A percentile compares a stretch with the other conserved stretches of the same genome.
Evolutionary conservation across 306 rosid species (phyloP).

Genomic region (Prunus mongolica): DNA sequence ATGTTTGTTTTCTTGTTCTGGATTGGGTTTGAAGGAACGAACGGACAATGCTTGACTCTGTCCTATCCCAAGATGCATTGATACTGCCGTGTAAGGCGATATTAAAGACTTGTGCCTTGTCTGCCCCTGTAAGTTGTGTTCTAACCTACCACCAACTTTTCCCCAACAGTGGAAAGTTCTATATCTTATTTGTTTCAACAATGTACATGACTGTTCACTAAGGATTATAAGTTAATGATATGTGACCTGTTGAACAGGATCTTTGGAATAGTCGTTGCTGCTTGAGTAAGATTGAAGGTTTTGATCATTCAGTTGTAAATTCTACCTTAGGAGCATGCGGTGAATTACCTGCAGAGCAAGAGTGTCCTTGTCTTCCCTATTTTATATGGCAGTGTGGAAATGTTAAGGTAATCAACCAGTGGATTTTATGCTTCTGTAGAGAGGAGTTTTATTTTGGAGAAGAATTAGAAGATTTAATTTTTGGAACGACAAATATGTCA

Average conservation of each 20-base stretch:
- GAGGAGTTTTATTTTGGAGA: slow-evolving; percentile 4
- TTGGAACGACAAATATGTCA: not conserved
- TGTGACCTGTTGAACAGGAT: slow-evolving; percentile 44
- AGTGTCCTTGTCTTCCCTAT: slow-evolving; percentile 63
- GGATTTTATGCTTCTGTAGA: slow-evolving; percentile 9
- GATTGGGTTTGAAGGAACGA: slow-evolving; percentile 58
- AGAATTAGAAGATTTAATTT: not conserved
- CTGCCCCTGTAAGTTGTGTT: slow-evolving; percentile 68
- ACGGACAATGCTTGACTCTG: slow-evolving; percentile 45
- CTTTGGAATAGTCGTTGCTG: slow-evolving; percentile 80
- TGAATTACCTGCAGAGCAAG: slow-evolving; percentile 45
- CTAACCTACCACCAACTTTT: not conserved
- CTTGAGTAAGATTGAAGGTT: slow-evolving; percentile 65
- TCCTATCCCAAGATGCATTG: slow-evolving; percentile 68
- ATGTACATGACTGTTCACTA: not conserved
- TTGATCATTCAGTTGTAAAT: slow-evolving; percentile 74
- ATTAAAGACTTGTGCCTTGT: slow-evolving; percentile 72
- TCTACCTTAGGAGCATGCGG: slow-evolving; percentile 76
- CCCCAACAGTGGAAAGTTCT: not conserved
- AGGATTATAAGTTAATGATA: not conserved
- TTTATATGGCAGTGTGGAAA: slow-evolving; percentile 82
- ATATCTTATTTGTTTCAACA: not conserved
- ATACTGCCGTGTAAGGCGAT: slow-evolving; percentile 73
- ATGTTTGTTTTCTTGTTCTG: slow-evolving; percentile 2
- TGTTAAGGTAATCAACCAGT: slow-evolving; percentile 44